Conservation (phyloP, 768 basidiomycete genomes). For the Omphalotus guepiniiformis region DNA sequence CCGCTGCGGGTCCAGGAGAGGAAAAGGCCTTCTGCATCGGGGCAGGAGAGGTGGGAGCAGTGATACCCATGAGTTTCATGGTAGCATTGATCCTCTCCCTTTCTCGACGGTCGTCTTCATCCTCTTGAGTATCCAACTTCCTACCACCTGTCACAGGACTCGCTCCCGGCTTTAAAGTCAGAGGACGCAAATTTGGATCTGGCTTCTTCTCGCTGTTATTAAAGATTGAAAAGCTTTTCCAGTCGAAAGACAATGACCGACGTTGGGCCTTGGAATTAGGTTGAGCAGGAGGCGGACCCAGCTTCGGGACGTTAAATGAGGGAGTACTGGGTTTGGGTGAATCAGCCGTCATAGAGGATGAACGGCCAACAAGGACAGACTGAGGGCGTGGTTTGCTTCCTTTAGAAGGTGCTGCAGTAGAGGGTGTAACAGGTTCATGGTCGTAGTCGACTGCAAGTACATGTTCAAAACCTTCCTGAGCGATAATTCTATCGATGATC, state of each 20-base stretch:
- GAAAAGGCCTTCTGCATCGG: slow-evolving; percentile 38
- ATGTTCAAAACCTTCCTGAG: slow-evolving; percentile 95
- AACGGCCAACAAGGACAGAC: slow-evolving; percentile 49
- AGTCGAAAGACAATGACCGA: slow-evolving; percentile 81
- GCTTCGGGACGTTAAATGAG: slow-evolving; percentile 17
- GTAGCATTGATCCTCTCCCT: slow-evolving; percentile 85
- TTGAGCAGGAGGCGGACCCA: slow-evolving; percentile 15
- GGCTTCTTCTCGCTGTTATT: slow-evolving; percentile 59
- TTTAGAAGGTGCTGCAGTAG: slow-evolving; percentile 24
- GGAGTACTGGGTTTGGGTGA: slow-evolving; percentile 21
- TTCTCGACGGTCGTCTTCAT: slow-evolving; percentile 88
- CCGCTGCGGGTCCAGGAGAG: slow-evolving; percentile 28
- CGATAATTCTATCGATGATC: slow-evolving; percentile 96
- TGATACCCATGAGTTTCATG: slow-evolving; percentile 93
- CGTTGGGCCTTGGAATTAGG: slow-evolving; percentile 46
- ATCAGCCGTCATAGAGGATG: slow-evolving; percentile 31
- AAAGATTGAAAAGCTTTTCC: slow-evolving; percentile 76
- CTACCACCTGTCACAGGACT: slow-evolving; percentile 55
- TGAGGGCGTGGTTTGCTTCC: slow-evolving; percentile 55
- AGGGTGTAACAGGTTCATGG: slow-evolving; percentile 46
- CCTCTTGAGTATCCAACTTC: slow-evolving; percentile 84
- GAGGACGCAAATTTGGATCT: slow-evolving; percentile 55
- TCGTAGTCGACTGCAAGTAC: slow-evolving; percentile 93
- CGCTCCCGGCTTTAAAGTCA: slow-evolving; percentile 69
- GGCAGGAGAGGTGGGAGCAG: slow-evolving; percentile 49